These are phyloP conservation scores for Diversispora epigaea DNA, from an alignment of 192 early-diverging fungal species.

Conservation along the genomic window DNA sequence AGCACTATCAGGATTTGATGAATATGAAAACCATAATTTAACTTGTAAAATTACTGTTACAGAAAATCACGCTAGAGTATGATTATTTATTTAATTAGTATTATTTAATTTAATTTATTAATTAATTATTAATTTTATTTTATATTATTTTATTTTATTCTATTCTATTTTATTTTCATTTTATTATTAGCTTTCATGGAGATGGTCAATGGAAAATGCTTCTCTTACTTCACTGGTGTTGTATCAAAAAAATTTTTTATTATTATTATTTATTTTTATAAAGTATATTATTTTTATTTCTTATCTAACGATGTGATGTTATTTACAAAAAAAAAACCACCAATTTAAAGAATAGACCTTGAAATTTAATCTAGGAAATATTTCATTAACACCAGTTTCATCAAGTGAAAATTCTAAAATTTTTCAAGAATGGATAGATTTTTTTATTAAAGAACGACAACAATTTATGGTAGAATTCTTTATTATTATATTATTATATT, in stretches of 20 bases:
- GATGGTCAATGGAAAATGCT: not conserved
- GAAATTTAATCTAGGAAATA: not conserved
- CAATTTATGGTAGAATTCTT: not conserved
- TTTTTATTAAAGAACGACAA: conserved; percentile 15
- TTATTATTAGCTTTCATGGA: conserved; percentile 1
- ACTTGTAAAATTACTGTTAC: not conserved
- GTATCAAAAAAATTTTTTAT: not conserved
- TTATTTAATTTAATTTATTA: too few species aligned
- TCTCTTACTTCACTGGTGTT: not conserved
- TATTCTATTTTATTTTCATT: not conserved
- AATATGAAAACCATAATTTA: conserved; percentile 10
- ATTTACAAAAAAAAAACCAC: not conserved
- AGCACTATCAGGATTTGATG: conserved; percentile 4
- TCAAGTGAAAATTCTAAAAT: not conserved
- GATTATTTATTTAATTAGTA: too few species aligned
- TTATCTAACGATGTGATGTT: too few species aligned
- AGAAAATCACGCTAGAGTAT: not conserved
- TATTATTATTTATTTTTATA: not conserved
- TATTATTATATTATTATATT: not conserved
- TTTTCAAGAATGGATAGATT: conserved; percentile 15
- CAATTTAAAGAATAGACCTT: conserved; percentile 1
- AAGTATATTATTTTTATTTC: not conserved
- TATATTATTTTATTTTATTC: not conserved
- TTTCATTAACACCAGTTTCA: not conserved
- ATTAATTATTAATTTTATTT: not conserved